Conservation (phyloP, 2,329 filamentous ascomycete genomes). For the Fusarium chuoi region DNA sequence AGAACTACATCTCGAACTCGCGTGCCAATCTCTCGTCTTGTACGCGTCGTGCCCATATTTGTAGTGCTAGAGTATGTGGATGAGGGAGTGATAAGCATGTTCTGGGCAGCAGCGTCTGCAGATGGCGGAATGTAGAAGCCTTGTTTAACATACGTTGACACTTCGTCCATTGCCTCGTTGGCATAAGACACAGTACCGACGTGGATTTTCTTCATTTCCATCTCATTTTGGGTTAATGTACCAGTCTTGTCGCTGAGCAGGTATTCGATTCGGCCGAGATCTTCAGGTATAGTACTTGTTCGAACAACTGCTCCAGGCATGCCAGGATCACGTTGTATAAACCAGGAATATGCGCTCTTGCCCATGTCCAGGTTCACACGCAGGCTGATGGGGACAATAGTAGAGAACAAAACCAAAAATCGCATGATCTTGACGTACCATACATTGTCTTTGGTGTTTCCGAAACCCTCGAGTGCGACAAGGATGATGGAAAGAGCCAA, state of each 20-base stretch:
- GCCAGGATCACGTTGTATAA: constrained; percentile 90
- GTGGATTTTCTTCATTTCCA: constrained; percentile 99
- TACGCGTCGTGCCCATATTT: constrained; percentile 76
- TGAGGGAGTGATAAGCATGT: constrained; percentile 77
- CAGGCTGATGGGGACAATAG: constrained; percentile 96
- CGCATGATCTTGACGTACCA: constrained; percentile 99
- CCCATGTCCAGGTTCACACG: constrained; percentile 97
- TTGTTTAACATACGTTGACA: constrained; percentile 84
- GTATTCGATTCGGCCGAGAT: constrained; percentile 95
- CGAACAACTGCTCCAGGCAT: constrained; percentile 94
- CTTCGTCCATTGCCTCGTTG: constrained; percentile 99
- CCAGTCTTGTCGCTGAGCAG: constrained; percentile 97
- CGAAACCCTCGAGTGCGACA: constrained; percentile 87
- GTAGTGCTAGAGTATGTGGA: constrained; percentile 72
- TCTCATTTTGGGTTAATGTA: constrained; percentile 97
- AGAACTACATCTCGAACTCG: constrained; percentile 93
- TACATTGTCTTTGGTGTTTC: constrained; percentile 69
- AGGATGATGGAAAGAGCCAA: constrained; percentile 86
- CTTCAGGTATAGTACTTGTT: constrained; percentile 97
- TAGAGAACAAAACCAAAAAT: constrained; percentile 99
- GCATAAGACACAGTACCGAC: constrained; percentile 98
- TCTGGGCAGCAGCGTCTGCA: constrained; percentile 56
- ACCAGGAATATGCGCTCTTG: constrained; percentile 94
- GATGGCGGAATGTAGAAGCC: constrained; percentile 72
- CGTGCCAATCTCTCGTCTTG: constrained; percentile 90